phyloP scores from a whole-genome alignment of 257 asterid species.

The Parsonsia alboflavescens region DNA sequence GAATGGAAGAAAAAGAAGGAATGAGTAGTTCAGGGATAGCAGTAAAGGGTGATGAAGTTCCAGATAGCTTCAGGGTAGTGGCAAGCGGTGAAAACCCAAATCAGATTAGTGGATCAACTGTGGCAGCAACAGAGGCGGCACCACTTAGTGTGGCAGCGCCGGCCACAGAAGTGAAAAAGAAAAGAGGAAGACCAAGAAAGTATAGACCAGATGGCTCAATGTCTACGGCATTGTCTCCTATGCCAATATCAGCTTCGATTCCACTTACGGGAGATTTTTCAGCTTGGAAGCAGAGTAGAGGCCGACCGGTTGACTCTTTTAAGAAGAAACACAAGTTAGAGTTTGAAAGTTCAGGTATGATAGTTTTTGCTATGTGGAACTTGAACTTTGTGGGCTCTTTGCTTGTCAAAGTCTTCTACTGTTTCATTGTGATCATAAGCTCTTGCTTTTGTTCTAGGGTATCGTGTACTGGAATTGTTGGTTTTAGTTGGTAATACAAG shows the following conservation, averaged over 20 bases:
- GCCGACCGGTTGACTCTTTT: slow-evolving; percentile 38
- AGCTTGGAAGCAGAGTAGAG: slow-evolving; percentile 50
- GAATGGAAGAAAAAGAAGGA: slow-evolving; percentile 78
- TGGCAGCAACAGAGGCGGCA: slow-evolving; percentile 29
- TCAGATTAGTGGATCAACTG: slow-evolving; percentile 47
- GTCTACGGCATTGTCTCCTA: slow-evolving; percentile 66
- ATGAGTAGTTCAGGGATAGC: slow-evolving; percentile 45
- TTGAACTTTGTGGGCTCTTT: slow-evolving; percentile 6
- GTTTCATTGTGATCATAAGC: slow-evolving; percentile 5
- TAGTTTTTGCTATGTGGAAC: background rate
- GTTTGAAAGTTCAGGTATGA: slow-evolving; percentile 52
- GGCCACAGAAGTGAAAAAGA: slow-evolving; percentile 54
- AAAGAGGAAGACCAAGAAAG: slow-evolving; percentile 88
- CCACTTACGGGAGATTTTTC: slow-evolving; percentile 76
- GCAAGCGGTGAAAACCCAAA: slow-evolving; percentile 43
- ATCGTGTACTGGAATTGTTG: slow-evolving; percentile 9
- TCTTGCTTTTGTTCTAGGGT: background rate
- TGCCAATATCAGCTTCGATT: slow-evolving; percentile 96
- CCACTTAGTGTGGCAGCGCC: slow-evolving; percentile 28
- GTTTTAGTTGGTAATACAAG: slow-evolving; percentile 14
- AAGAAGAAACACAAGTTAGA: slow-evolving; percentile 76
- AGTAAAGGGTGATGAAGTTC: slow-evolving; percentile 53
- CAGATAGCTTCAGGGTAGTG: slow-evolving; percentile 55
- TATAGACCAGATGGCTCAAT: slow-evolving; percentile 61
- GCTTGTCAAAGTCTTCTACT: slow-evolving; percentile 3